Evolutionary conservation across 192 early-diverging fungal species (phyloP).

Genomic region (Dissophora globulifera): DNA sequence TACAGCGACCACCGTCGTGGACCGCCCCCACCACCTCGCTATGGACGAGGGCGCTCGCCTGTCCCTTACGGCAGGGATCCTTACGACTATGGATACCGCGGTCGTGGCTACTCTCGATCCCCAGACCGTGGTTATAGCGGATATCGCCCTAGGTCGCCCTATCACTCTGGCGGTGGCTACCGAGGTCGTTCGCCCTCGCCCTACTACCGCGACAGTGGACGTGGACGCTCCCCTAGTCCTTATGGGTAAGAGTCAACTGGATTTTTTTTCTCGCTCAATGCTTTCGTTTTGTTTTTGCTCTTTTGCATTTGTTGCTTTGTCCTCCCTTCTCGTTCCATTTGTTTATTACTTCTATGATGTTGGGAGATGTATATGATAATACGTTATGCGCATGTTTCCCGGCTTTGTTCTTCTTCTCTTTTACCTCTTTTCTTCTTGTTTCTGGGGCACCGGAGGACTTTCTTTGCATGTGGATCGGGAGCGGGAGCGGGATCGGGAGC

Average conservation of each 20-base stretch:
- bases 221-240: slow-evolving; percentile 53
- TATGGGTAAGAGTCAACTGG: slow-evolving; percentile 39
- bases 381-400: too few relatives aligned
- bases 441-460: neutral
- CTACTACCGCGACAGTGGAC: slow-evolving; percentile 37
- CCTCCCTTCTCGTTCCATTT: too few relatives aligned
- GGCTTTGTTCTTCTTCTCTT: too few relatives aligned
- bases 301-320: neutral
- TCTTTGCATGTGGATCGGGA: neutral
- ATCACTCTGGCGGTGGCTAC: slow-evolving; percentile 40
- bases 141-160: slow-evolving; percentile 44
- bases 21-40: slow-evolving; percentile 42
- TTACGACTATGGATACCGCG: slow-evolving; percentile 49
- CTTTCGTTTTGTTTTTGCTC: neutral
- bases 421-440: neutral
- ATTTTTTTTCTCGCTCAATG: too few relatives aligned
- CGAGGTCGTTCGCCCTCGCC: slow-evolving; percentile 55
- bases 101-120: slow-evolving; percentile 56
- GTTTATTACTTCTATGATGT: too few relatives aligned
- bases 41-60: slow-evolving; percentile 53
- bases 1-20: slow-evolving; percentile 56
- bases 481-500: slow-evolving; percentile 14
- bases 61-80: slow-evolving; percentile 42
- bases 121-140: slow-evolving; percentile 55
- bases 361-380: too few relatives aligned